Evolutionary conservation across 2,329 filamentous ascomycete genomes (phyloP).

Genomic region (Trichoderma citrinoviride): DNA sequence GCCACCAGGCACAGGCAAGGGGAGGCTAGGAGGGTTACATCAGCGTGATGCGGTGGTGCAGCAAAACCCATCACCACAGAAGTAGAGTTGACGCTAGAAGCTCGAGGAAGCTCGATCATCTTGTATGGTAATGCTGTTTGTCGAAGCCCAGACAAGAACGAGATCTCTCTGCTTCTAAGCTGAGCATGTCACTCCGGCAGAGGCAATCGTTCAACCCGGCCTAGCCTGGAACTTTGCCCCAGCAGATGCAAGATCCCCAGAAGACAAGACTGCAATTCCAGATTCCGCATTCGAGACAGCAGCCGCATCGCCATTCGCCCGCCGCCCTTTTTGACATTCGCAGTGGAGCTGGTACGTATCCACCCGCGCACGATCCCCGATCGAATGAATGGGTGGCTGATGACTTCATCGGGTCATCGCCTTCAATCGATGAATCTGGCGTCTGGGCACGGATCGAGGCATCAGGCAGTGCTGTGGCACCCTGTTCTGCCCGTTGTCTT

Average conservation of each 20-base stretch:
- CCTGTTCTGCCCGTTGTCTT: background rate
- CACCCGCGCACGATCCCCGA: conserved; percentile 13
- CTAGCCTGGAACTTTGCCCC: background rate
- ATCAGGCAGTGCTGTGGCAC: conserved; percentile 6
- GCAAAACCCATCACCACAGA: background rate
- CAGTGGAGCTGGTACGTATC: conserved; percentile 6
- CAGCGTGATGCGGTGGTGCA: conserved; percentile 16
- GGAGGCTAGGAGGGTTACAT: conserved; percentile 18
- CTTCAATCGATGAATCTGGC: conserved; percentile 16
- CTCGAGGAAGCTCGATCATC: background rate
- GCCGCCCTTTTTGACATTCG: background rate
- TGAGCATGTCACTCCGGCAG: background rate
- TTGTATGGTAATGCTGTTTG: background rate
- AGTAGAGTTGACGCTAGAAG: conserved; percentile 7
- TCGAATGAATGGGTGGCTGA: conserved; percentile 8
- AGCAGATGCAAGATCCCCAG: background rate
- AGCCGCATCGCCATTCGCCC: conserved; percentile 8
- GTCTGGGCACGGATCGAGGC: conserved; percentile 14
- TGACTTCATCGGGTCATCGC: conserved; percentile 20
- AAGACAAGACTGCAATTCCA: background rate
- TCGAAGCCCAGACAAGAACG: background rate
- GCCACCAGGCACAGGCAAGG: conserved; percentile 14
- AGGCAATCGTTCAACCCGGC: background rate
- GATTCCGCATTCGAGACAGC: conserved; percentile 14
- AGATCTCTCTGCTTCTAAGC: background rate